phyloP scores from a whole-genome alignment of 139 green algal genomes.

The Volvox reticuliferus region DNA sequence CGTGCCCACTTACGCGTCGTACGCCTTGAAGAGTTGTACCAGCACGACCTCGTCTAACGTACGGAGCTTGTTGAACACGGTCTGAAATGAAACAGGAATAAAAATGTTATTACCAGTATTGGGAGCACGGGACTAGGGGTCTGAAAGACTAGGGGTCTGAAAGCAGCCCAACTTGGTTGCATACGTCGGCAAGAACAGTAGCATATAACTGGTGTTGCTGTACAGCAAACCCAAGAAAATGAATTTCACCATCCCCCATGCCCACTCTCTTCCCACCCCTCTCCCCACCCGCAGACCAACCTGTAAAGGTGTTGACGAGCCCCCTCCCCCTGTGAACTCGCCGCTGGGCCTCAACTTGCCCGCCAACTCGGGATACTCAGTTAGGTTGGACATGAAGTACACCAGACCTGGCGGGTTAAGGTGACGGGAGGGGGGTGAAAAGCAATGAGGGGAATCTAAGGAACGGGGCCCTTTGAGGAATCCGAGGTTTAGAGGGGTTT shows the following conservation, averaged over 20 bases:
- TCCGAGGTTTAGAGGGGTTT: not conserved
- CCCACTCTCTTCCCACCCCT: not conserved
- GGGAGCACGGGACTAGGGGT: too few species aligned
- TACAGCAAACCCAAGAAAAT: too few species aligned
- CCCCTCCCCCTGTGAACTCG: not conserved
- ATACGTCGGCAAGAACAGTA: too few species aligned
- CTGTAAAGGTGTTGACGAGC: slow-evolving; percentile 2
- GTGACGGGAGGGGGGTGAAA: not conserved
- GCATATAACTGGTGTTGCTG: too few species aligned
- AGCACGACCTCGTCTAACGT: slow-evolving; percentile 31
- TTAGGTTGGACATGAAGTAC: not conserved
- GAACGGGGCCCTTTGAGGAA: too few species aligned
- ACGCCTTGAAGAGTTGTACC: slow-evolving; percentile 46
- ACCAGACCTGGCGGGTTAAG: slow-evolving; percentile 14
- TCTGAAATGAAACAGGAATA: not conserved
- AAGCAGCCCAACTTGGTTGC: too few species aligned
- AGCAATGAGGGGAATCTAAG: not conserved
- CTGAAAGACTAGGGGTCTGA: too few species aligned
- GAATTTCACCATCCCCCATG: too few species aligned
- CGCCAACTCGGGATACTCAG: slow-evolving; percentile 42
- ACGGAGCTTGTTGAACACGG: slow-evolving; percentile 38
- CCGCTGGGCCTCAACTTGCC: slow-evolving; percentile 38
- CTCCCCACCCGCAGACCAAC: not conserved
- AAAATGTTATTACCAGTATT: not conserved
- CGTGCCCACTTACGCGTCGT: slow-evolving; percentile 28